Evolutionary conservation across 257 asterid genomes (phyloP).

Genomic region (Lithospermum erythrorhizon): DNA sequence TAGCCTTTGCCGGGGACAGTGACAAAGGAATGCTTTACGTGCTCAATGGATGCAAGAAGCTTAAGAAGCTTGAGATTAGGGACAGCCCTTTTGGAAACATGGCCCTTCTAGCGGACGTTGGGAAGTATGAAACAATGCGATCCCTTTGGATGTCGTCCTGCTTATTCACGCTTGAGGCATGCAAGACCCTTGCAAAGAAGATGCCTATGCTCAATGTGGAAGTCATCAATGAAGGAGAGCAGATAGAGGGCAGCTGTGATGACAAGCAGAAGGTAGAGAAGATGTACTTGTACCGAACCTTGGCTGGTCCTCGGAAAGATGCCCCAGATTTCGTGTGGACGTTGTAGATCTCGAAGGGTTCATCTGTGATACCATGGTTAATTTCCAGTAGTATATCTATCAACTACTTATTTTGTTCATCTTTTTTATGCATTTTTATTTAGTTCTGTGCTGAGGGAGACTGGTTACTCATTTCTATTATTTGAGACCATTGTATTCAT

Average conservation of each 20-base stretch:
- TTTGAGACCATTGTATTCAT: background rate
- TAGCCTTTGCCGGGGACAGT: slow-evolving; percentile 73
- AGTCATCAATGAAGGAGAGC: slow-evolving; percentile 49
- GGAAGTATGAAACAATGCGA: slow-evolving; percentile 96
- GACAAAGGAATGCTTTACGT: slow-evolving; percentile 74
- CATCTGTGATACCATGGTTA: background rate
- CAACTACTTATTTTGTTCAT: background rate
- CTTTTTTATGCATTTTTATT: background rate
- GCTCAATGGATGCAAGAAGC: slow-evolving; percentile 71
- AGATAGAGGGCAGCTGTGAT: slow-evolving; percentile 26
- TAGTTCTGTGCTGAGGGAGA: background rate
- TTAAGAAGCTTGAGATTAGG: slow-evolving; percentile 68
- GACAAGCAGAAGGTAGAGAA: slow-evolving; percentile 48
- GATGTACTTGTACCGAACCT: slow-evolving; percentile 69
- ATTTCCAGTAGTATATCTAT: background rate
- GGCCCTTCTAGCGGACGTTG: slow-evolving; percentile 72
- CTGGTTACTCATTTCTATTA: background rate
- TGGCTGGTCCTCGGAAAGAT: slow-evolving; percentile 64
- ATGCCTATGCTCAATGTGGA: slow-evolving; percentile 74
- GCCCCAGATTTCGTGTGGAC: slow-evolving; percentile 65
- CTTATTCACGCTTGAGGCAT: slow-evolving; percentile 67
- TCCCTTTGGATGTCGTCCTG: slow-evolving; percentile 97
- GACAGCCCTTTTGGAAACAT: slow-evolving; percentile 69
- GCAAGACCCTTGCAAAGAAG: slow-evolving; percentile 65
- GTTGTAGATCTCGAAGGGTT: slow-evolving; percentile 23